Conservation (phyloP, 2,329 filamentous ascomycete genomes). For the Diaporthe longicolla region DNA sequence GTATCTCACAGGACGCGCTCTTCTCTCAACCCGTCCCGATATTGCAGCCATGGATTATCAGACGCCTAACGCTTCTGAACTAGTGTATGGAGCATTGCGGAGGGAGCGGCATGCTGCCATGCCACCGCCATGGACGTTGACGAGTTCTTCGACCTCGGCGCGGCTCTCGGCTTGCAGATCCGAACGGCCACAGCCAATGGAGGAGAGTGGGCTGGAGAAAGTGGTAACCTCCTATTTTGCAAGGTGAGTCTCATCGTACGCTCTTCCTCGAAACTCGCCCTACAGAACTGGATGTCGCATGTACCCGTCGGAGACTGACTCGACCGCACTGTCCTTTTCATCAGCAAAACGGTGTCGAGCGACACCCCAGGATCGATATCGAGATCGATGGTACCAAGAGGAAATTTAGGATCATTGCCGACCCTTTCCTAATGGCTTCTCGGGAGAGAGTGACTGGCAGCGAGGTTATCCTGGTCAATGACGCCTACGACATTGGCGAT, state of each 20-base stretch:
- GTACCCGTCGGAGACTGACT: not conserved
- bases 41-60: rapidly evolving
- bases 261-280: not conserved
- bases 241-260: not conserved
- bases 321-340: not conserved
- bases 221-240: not conserved
- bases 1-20: not conserved
- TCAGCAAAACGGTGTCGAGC: not conserved
- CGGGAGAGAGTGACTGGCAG: not conserved
- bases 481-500: conserved; percentile 18
- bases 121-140: conserved; percentile 23
- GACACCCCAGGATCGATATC: not conserved
- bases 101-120: conserved; percentile 11
- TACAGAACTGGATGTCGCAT: not conserved
- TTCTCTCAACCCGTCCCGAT: too few relatives aligned
- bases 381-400: not conserved
- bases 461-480: not conserved
- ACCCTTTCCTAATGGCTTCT: not conserved
- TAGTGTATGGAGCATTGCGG: conserved; percentile 16
- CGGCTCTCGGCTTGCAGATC: conserved; percentile 5
- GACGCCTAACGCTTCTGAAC: not conserved
- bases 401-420: conserved; percentile 16
- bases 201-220: not conserved
- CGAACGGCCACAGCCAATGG: not conserved
- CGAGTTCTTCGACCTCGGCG: conserved; percentile 24